Evolutionary conservation across 768 basidiomycete genomes (phyloP), one percentile per base, ranked within the genome.

Genomic region (Boletus subparvulus): DNA sequence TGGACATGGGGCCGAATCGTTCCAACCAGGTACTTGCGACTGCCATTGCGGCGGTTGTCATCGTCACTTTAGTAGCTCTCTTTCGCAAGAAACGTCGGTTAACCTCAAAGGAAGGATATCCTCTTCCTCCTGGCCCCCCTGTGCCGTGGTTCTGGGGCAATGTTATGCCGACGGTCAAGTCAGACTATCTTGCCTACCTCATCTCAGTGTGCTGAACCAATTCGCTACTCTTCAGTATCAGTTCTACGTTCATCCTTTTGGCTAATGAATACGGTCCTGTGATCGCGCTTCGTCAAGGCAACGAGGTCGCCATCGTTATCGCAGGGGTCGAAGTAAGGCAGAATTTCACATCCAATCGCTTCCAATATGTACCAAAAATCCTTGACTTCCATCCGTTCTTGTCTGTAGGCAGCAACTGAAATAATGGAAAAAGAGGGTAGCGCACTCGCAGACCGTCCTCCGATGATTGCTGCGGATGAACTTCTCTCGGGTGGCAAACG

Each of bases 391-490:
- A 5, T 21, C 19, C 17, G 1, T 33, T 46, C 7, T 41, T 13
- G 17, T 37, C 6, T 48, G 3, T 46, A 84, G 67, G 83, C 81
- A 11, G 82, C 83, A 0, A 75, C 80, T 0, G 83, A 85, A 9
- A 80, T 86, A 47, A 80, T 85, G 82, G 84, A 85, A 67, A 80
- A 80, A 47, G 82, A 84, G 61, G 83, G 84, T 1, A 77, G 78
- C 0, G 65, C 73, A 1, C 72, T 80, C 12, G 78, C 71, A 0
- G 84, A 85, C 63, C 70, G 84, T 35, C 84, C 84, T 17, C 60
- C 61, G 0, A 77, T 73, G 52, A 81, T 85, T 40, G 76, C 84
- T 0, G 83, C 81, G 0, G 78, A 78, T 2, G 81, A 85, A 51
- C 77, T 81, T 0, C 72, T 85, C 0, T 81, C 79, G 0, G 81